A percentile compares a stretch with the other conserved stretches of the same genome.
phyloP scores from a whole-genome alignment of 495 filamentous ascomycete species.

The Aspergillus sparsus region DNA sequence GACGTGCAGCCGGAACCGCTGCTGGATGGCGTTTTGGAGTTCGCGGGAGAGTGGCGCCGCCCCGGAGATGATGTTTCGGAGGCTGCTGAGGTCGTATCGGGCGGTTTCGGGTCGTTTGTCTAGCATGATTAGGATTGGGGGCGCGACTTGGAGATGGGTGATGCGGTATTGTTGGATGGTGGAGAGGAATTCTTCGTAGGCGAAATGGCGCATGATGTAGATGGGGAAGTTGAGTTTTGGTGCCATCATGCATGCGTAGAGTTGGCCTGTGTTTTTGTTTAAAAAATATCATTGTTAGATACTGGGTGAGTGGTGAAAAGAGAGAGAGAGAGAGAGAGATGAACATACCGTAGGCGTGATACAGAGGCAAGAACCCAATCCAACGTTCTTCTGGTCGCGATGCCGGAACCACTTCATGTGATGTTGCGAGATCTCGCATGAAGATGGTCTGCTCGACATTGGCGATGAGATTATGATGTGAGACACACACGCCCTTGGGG shows the following conservation, averaged over 20 bases:
- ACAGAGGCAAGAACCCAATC: conserved; percentile 49
- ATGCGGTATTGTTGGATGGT: conserved; percentile 45
- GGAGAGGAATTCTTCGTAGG: conserved; percentile 46
- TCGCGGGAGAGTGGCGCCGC: conserved; percentile 33
- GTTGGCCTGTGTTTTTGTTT: conserved; percentile 32
- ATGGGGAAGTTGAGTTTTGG: conserved; percentile 26
- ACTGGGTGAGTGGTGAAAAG: neutral
- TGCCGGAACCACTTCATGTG: conserved; percentile 22
- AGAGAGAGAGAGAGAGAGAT: conserved; percentile 47
- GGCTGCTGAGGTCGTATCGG: conserved; percentile 45
- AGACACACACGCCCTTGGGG: conserved; percentile 51
- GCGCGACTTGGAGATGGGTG: conserved; percentile 46
- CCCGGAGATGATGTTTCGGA: conserved; percentile 26
- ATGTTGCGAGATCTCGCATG: conserved; percentile 28
- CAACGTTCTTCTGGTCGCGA: conserved; percentile 19
- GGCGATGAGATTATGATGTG: conserved; percentile 45
- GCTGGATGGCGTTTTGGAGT: conserved; percentile 44
- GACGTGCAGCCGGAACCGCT: conserved; percentile 40
- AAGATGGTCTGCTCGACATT: conserved; percentile 33
- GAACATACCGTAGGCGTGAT: conserved; percentile 49
- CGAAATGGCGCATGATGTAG: conserved; percentile 51
- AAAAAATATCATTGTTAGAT: no score
- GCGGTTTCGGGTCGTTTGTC: conserved; percentile 42
- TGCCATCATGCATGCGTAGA: conserved; percentile 32
- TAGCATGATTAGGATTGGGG: conserved; percentile 51